Percentiles rank a stretch among this genome's conserved stretches.
phyloP scores from a whole-genome alignment of 768 basidiomycete species.

The Tylopilus vinaceipallidus region DNA sequence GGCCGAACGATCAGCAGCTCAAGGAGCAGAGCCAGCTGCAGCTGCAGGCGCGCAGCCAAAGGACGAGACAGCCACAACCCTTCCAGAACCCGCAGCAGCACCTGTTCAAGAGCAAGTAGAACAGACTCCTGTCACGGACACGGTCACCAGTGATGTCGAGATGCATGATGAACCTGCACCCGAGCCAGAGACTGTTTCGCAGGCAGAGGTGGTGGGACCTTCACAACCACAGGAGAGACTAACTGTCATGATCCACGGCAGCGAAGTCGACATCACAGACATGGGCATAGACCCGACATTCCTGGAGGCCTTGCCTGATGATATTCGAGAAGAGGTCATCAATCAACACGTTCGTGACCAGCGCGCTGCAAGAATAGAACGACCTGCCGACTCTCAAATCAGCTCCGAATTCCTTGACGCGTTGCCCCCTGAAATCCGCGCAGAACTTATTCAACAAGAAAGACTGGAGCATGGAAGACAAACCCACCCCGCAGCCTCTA shows the following conservation, averaged over 20 bases:
- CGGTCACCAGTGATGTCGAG: conserved; percentile 41
- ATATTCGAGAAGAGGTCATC: conserved; percentile 97
- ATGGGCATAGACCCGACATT: conserved; percentile 98
- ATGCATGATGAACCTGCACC: conserved; percentile 42
- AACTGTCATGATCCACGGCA: conserved; percentile 90
- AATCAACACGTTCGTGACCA: conserved; percentile 96
- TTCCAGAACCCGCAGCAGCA: conserved; percentile 5
- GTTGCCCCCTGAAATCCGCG: conserved; percentile 92
- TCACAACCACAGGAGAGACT: conserved; percentile 58
- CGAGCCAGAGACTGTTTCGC: conserved; percentile 19
- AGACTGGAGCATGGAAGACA: conserved; percentile 76
- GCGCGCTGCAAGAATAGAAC: conserved; percentile 71
- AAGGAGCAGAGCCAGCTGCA: conserved; percentile 36
- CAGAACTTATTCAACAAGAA: conserved; percentile 96
- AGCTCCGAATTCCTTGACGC: conserved; percentile 95
- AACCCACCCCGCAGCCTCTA: conserved; percentile 31
- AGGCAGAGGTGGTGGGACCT: conserved; percentile 25
- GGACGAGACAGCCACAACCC: conserved; percentile 14
- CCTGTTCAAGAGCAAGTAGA: conserved; percentile 15
- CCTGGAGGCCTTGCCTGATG: conserved; percentile 95
- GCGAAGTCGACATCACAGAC: conserved; percentile 94
- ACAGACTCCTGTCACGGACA: conserved; percentile 32
- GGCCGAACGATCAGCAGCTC: conserved; percentile 32
- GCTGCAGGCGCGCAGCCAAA: conserved; percentile 12
- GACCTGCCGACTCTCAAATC: conserved; percentile 82